Evolutionary conservation across 2,329 filamentous ascomycete species (phyloP), one percentile per base, ranked within the genome.

Genomic region (Trichoderma atroviride): DNA sequence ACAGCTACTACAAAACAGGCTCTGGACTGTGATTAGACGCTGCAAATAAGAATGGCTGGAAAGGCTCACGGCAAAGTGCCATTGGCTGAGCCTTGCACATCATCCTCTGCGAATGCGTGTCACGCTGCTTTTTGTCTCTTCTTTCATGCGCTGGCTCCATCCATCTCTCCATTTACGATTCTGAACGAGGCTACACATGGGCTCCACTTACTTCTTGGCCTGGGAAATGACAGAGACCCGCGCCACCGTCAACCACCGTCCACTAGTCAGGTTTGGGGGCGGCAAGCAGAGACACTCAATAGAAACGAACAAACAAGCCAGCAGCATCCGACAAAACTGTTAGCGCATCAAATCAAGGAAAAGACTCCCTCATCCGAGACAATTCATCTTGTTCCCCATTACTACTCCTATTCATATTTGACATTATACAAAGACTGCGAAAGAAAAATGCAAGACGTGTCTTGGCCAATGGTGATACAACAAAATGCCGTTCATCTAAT

Each of bases 211-310:
- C 10, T 57, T 11, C 55, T 29, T 29, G 29, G 29, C 29, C 55
- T 43, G 53, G 64, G 55, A 67, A 67, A 58, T 67, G 64, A 67
- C 14, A 24, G 50, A 43, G 43, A 40, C 53, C 63, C 43, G 43
- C 50, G 27, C 55, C 29, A 66, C 52, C 52, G 37, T 43, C 37
- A 27, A 24, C 27, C 53, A 59, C 64, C 55, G 64, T 59, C 43
- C 14, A 33, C 64, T 67, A 67, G 55, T 47, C 31, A 47, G 64
- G 27, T 29, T 31, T 19, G 47, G 43, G 37, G 56, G 27, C 52
- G 37, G 63, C 52, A 57, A 37, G 24, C 16, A 24, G 53, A 50
- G n/a, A 27, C 56, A 65, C 55, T 47, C 40, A 16, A 53, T 22
- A 50, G 22, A 50, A 13, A 11, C 9, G 43, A 24, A 22, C n/a